phyloP scores from a whole-genome alignment of 352 stramenopile genomes.

The Globisporangium acanthophoron region DNA sequence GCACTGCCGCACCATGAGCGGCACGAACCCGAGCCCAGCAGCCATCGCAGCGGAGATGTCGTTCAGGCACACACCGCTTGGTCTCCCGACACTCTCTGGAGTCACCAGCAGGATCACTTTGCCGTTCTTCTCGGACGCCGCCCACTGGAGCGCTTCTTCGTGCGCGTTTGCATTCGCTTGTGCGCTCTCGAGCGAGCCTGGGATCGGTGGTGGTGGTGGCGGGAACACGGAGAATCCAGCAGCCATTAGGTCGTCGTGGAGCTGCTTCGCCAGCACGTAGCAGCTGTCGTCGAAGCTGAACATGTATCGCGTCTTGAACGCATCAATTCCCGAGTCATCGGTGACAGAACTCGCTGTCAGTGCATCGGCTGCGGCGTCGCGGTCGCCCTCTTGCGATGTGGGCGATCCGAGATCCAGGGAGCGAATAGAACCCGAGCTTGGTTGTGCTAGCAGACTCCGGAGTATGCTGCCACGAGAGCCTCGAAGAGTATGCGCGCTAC shows the following conservation, averaged over 20 bases:
- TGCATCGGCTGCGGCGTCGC: neutral
- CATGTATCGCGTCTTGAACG: slow-evolving; percentile 34
- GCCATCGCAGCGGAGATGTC: slow-evolving; percentile 72
- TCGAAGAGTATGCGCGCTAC: slow-evolving; percentile 13
- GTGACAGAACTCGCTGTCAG: neutral
- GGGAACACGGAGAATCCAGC: slow-evolving; percentile 41
- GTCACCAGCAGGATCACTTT: slow-evolving; percentile 70
- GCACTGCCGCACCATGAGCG: slow-evolving; percentile 61
- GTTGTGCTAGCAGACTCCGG: slow-evolving; percentile 30
- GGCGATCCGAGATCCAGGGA: slow-evolving; percentile 8
- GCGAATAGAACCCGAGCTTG: slow-evolving; percentile 12
- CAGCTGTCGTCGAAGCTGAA: slow-evolving; percentile 70
- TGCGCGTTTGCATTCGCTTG: slow-evolving; percentile 14
- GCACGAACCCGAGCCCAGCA: slow-evolving; percentile 60
- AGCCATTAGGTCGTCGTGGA: slow-evolving; percentile 45
- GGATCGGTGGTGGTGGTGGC: slow-evolving; percentile 11
- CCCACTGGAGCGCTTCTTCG: slow-evolving; percentile 60
- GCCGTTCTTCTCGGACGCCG: slow-evolving; percentile 44
- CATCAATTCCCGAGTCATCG: neutral
- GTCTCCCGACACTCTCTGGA: slow-evolving; percentile 61
- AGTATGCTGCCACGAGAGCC: slow-evolving; percentile 33
- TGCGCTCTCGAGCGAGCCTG: slow-evolving; percentile 5
- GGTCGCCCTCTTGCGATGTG: neutral
- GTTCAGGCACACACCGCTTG: slow-evolving; percentile 60
- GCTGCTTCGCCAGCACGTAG: slow-evolving; percentile 38